Evolutionary conservation across 495 filamentous ascomycete species (phyloP).

Genomic region (Penicillium egyptiacum): DNA sequence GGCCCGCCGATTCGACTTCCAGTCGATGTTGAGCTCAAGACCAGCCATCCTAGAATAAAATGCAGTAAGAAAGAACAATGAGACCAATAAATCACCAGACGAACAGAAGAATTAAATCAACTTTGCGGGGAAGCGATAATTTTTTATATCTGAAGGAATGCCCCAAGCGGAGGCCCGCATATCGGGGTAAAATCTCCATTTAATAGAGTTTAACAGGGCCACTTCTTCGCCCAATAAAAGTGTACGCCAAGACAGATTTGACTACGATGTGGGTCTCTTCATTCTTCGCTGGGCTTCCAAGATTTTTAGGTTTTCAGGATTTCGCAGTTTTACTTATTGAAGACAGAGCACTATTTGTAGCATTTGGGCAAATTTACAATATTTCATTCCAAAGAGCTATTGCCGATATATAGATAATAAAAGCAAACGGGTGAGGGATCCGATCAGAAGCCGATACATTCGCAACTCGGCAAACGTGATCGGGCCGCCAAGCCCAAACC

Average conservation of each 20-base stretch:
- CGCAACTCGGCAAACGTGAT: not conserved
- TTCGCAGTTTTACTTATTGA: no score
- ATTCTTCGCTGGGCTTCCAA: not conserved
- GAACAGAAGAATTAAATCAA: not conserved
- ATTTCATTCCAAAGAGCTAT: no score
- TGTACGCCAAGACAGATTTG: not conserved
- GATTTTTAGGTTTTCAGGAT: no score
- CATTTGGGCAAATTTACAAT: not conserved
- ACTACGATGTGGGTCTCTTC: not conserved
- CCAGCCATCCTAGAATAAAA: no score
- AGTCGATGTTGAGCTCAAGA: constrained; percentile 24
- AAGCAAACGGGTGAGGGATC: not conserved
- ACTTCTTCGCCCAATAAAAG: not conserved
- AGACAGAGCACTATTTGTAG: not conserved
- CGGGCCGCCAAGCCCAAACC: constrained; percentile 1
- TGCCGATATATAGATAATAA: no score
- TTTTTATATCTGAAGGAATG: not conserved
- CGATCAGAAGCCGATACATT: not conserved
- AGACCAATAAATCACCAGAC: not conserved
- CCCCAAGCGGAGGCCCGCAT: not conserved
- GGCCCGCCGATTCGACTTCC: constrained; percentile 26
- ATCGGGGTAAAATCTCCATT: constrained; percentile 6
- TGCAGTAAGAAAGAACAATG: no score
- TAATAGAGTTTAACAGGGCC: no score
- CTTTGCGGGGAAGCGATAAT: not conserved